A percentile compares a stretch with the other conserved stretches of the same genome.
These are phyloP conservation scores for Podospora conica DNA, from an alignment of 495 filamentous ascomycete genomes.

Conservation along the genomic window DNA sequence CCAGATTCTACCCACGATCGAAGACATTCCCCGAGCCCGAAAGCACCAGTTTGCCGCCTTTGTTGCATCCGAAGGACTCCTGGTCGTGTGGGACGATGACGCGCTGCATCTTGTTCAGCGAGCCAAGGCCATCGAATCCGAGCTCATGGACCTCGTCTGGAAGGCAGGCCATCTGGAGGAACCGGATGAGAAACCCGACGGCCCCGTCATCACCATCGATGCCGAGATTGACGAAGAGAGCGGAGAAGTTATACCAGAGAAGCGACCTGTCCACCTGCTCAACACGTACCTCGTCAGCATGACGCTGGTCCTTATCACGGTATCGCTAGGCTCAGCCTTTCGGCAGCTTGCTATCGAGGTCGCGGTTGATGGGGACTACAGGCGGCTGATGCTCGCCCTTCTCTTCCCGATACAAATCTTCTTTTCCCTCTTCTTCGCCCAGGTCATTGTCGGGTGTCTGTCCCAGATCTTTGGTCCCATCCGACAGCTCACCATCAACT, in stretches of 20 bases:
- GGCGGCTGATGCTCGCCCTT: slow-evolving; percentile 55
- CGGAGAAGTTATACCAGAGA: slow-evolving; percentile 56
- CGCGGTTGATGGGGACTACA: slow-evolving; percentile 54
- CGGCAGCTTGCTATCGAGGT: slow-evolving; percentile 62
- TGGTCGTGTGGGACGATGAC: slow-evolving; percentile 76
- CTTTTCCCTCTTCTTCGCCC: slow-evolving; percentile 71
- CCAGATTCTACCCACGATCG: slow-evolving; percentile 64
- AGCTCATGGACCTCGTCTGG: slow-evolving; percentile 71
- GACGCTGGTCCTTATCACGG: slow-evolving; percentile 56
- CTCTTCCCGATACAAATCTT: slow-evolving; percentile 68
- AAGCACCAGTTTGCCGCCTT: slow-evolving; percentile 76
- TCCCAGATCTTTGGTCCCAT: slow-evolving; percentile 71
- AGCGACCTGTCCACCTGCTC: slow-evolving; percentile 56
- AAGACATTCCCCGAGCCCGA: slow-evolving; percentile 58
- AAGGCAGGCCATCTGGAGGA: slow-evolving; percentile 45
- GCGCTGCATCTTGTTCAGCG: slow-evolving; percentile 58
- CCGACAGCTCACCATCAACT: slow-evolving; percentile 64
- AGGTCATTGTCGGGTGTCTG: slow-evolving; percentile 67
- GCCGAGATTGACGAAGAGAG: slow-evolving; percentile 65
- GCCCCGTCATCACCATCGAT: slow-evolving; percentile 31
- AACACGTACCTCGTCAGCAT: slow-evolving; percentile 61
- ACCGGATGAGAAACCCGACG: slow-evolving; percentile 44
- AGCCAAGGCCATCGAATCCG: slow-evolving; percentile 62
- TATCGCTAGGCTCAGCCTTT: slow-evolving; percentile 60
- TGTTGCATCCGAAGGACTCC: slow-evolving; percentile 57